phyloP scores from a whole-genome alignment of 192 early-diverging fungal species.

The Linnemannia hyalina region DNA sequence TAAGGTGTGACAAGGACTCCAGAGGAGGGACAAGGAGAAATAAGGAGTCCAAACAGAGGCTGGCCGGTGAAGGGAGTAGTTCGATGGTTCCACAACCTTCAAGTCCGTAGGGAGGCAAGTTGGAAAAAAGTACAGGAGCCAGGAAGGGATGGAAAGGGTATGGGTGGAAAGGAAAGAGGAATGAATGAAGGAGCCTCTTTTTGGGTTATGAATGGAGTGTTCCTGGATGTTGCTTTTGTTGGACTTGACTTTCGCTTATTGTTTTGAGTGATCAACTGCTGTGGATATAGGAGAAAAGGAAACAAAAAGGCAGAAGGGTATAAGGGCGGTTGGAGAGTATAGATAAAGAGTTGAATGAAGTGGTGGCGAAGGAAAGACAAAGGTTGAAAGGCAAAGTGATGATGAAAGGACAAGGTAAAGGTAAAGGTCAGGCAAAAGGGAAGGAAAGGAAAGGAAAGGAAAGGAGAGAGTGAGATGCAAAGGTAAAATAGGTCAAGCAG shows the following conservation, averaged over 20 bases:
- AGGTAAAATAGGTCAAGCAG: neutral
- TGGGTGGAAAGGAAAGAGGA: neutral
- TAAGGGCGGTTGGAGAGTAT: too few relatives aligned
- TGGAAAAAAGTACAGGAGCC: neutral
- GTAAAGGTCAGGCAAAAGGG: too few relatives aligned
- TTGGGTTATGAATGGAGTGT: neutral
- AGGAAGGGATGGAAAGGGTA: neutral
- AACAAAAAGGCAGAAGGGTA: too few relatives aligned
- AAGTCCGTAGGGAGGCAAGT: neutral
- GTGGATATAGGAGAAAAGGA: too few relatives aligned
- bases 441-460: too few relatives aligned
- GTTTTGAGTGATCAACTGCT: too few relatives aligned
- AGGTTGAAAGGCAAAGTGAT: too few relatives aligned
- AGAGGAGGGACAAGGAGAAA: neutral
- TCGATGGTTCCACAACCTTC: neutral
- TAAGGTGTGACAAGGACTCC: conserved; percentile 8
- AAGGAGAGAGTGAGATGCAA: too few relatives aligned
- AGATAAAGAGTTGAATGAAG: too few relatives aligned
- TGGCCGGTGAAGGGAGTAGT: neutral
- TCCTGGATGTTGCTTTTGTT: conserved; percentile 1
- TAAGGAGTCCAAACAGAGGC: neutral
- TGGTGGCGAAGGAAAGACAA: too few relatives aligned
- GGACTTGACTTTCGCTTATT: neutral
- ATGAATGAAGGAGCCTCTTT: neutral
- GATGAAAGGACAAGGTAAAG: too few relatives aligned